Percentiles rank a stretch among this genome's conserved stretches.
Conservation (phyloP, 2,329 filamentous ascomycete species). For the Ceratocystis lukuohia region DNA sequence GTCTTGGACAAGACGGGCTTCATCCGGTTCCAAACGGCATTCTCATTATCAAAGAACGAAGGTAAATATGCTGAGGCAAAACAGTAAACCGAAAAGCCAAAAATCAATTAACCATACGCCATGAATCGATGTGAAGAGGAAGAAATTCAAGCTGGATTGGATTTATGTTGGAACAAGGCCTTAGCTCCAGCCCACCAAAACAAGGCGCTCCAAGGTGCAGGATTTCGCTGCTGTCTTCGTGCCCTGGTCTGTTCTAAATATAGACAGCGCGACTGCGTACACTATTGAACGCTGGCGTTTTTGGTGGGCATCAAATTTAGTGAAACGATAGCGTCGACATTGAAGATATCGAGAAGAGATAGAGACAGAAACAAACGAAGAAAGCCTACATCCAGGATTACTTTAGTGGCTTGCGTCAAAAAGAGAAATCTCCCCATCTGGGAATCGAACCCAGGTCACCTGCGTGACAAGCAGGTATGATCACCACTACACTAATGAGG, state of each 20-base stretch:
- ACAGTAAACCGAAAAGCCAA: background rate
- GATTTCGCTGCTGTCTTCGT: background rate
- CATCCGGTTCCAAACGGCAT: conserved; percentile 5
- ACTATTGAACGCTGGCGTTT: background rate
- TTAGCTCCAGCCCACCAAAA: conserved; percentile 8
- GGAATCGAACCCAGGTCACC: conserved; percentile 20
- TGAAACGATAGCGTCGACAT: background rate
- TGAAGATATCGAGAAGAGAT: background rate
- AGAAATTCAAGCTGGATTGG: background rate
- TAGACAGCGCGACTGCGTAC: background rate
- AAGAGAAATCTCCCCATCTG: conserved; percentile 16
- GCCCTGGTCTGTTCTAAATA: conserved; percentile 1
- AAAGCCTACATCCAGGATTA: background rate
- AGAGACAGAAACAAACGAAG: background rate
- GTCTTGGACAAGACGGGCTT: background rate
- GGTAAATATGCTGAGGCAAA: background rate
- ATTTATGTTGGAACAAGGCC: background rate
- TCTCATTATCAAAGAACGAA: background rate
- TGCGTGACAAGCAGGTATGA: conserved; percentile 20
- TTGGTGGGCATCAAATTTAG: background rate
- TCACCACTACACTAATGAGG: conserved; percentile 20
- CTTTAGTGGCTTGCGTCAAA: background rate
- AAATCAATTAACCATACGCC: background rate
- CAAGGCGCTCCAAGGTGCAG: background rate
- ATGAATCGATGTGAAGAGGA: background rate